A percentile compares a stretch with the other conserved stretches of the same genome.
Evolutionary conservation across 1,284 basidiomycete species (phyloP).

Genomic region (Rhodotorula sp.): DNA sequence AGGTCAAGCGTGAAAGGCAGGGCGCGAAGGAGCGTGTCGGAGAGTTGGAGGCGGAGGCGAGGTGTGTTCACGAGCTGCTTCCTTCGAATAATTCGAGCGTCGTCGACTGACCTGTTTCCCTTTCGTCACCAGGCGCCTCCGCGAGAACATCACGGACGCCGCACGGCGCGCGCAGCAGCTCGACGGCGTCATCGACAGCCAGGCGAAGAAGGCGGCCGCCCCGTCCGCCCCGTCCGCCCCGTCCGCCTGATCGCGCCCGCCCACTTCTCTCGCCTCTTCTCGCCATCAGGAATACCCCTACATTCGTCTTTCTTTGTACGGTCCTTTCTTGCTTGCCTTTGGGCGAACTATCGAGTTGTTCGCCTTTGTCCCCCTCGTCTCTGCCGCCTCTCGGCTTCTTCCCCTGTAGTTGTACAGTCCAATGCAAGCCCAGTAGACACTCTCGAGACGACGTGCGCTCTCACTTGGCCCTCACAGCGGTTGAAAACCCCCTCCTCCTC

Average conservation of each 20-base stretch:
- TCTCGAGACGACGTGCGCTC: too few relatives aligned
- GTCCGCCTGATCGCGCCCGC: neutral
- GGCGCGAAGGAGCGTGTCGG: conserved; percentile 78
- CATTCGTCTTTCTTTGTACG: too few relatives aligned
- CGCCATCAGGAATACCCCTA: too few relatives aligned
- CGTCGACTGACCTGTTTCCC: neutral
- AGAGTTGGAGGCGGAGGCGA: conserved; percentile 50
- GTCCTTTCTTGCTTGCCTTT: too few relatives aligned
- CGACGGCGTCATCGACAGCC: neutral
- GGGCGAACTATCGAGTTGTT: too few relatives aligned
- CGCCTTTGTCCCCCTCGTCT: too few relatives aligned
- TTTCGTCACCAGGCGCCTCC: neutral
- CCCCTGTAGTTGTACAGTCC: too few relatives aligned
- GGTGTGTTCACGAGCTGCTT: conserved; percentile 3
- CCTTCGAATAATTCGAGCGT: neutral
- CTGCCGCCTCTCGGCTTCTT: too few relatives aligned
- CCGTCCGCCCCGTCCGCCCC: neutral
- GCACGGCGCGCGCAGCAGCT: neutral
- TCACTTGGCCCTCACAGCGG: too few relatives aligned
- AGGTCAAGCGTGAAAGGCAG: conserved; percentile 89
- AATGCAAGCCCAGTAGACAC: too few relatives aligned
- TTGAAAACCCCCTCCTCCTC: too few relatives aligned
- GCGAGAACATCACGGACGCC: conserved; percentile 4
- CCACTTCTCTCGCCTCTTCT: neutral
- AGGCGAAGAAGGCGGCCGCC: too few relatives aligned